Percentiles rank a stretch among this genome's conserved stretches.
Conservation (phyloP, 495 filamentous ascomycete species). For the Neurospora sp. region DNA sequence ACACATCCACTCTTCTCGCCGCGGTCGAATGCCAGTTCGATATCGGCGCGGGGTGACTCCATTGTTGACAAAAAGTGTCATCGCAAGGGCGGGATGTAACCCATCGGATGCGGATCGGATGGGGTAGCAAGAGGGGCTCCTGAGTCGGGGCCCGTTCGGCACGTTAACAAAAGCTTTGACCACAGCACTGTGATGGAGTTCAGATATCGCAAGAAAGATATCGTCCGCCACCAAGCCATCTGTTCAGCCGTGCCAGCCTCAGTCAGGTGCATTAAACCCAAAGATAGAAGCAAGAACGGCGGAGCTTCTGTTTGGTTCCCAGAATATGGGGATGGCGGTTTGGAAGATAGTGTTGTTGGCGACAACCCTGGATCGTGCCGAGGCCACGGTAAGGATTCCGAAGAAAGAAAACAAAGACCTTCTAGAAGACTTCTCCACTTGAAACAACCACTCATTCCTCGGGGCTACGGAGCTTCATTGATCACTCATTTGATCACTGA, state of each 20-base stretch:
- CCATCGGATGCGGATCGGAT: background rate
- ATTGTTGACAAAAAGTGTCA: constrained; percentile 4
- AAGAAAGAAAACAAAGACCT: background rate
- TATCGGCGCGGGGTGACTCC: constrained; percentile 11
- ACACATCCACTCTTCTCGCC: background rate
- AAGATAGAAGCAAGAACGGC: background rate
- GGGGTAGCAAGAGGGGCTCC: background rate
- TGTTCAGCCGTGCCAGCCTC: background rate
- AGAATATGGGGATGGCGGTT: background rate
- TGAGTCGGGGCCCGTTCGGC: background rate
- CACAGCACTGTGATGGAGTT: background rate
- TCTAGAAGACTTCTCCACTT: background rate
- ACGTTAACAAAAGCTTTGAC: background rate
- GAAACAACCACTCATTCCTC: background rate
- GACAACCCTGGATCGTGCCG: background rate
- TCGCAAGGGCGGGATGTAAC: constrained; percentile 7
- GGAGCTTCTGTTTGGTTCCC: background rate
- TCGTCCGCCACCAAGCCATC: background rate
- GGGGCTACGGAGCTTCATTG: background rate
- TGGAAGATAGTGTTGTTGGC: background rate
- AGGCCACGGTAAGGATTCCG: background rate
- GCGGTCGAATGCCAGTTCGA: background rate
- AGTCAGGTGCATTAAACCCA: background rate
- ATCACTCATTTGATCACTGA: background rate
- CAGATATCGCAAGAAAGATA: background rate